Evolutionary conservation across 768 basidiomycete genomes (phyloP).

Genomic region (Scleroderma bovista): DNA sequence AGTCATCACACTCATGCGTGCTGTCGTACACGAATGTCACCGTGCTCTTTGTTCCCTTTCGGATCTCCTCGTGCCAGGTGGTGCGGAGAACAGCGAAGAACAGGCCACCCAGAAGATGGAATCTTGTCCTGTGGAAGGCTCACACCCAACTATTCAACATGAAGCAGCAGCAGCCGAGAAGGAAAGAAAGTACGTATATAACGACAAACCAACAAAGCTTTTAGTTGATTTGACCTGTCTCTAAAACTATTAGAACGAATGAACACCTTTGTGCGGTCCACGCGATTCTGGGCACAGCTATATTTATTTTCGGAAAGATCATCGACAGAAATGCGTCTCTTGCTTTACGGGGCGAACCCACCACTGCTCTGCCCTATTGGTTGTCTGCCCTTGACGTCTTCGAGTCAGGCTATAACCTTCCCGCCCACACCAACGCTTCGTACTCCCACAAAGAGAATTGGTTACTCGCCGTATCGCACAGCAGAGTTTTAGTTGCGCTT

Average conservation of each 20-base stretch:
- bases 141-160: not conserved
- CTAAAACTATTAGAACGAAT: constrained; percentile 8
- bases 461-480: constrained; percentile 65
- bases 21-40: constrained; percentile 63
- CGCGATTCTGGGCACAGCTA: constrained; percentile 54
- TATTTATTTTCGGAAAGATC: constrained; percentile 60
- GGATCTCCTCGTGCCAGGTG: constrained; percentile 6
- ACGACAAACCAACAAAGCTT: not conserved
- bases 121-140: not conserved
- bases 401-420: constrained; percentile 60
- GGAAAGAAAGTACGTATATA: not conserved
- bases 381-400: constrained; percentile 67
- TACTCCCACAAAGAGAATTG: constrained; percentile 46
- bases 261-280: constrained; percentile 65
- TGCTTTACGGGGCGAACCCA: constrained; percentile 51
- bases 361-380: constrained; percentile 50
- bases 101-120: not conserved
- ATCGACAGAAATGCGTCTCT: constrained; percentile 48
- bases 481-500: constrained; percentile 56
- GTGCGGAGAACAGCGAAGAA: not conserved
- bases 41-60: constrained; percentile 39
- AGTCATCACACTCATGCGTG: constrained; percentile 51
- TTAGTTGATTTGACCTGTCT: not conserved
- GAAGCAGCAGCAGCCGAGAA: not conserved
- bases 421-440: constrained; percentile 30